phyloP scores from a whole-genome alignment of 805 yeast species.

The Ogataea polymorpha region DNA sequence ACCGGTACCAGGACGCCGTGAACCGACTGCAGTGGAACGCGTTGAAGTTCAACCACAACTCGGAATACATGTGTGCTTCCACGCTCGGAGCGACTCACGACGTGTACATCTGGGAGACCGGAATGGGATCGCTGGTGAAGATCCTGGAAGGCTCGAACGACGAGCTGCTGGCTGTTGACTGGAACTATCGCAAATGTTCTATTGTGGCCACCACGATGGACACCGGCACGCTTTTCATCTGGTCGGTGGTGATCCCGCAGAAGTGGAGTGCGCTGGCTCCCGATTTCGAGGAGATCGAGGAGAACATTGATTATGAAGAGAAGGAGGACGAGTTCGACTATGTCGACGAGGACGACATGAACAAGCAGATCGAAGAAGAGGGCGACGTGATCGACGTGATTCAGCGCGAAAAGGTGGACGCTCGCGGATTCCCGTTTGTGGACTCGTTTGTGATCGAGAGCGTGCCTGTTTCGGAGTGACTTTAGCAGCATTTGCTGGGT shows the following conservation, averaged over 20 bases:
- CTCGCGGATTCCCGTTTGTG: slow-evolving; percentile 61
- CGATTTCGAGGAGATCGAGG: slow-evolving; percentile 92
- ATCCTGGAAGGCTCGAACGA: slow-evolving; percentile 89
- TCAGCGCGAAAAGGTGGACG: slow-evolving; percentile 62
- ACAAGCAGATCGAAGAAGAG: slow-evolving; percentile 59
- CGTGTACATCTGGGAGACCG: slow-evolving; percentile 89
- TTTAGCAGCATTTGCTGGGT: slow-evolving; percentile 4
- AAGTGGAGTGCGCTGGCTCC: slow-evolving; percentile 97
- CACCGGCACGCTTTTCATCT: slow-evolving; percentile 73
- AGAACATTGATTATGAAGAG: slow-evolving; percentile 83
- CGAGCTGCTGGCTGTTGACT: slow-evolving; percentile 79
- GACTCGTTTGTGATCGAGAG: slow-evolving; percentile 55
- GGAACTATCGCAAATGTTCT: slow-evolving; percentile 74
- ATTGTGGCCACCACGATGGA: slow-evolving; percentile 85
- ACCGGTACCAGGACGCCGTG: slow-evolving; percentile 86
- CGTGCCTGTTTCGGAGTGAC: slow-evolving; percentile 9
- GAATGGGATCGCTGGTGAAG: slow-evolving; percentile 81
- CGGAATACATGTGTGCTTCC: slow-evolving; percentile 85
- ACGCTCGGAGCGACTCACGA: slow-evolving; percentile 88
- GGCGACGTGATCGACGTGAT: slow-evolving; percentile 60
- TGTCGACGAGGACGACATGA: slow-evolving; percentile 61
- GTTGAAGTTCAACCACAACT: slow-evolving; percentile 66
- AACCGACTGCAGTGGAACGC: slow-evolving; percentile 87
- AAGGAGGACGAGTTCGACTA: slow-evolving; percentile 90
- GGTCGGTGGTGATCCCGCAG: slow-evolving; percentile 82